Evolutionary conservation across 495 filamentous ascomycete genomes (phyloP).

Genomic region (Tuber brumale): DNA sequence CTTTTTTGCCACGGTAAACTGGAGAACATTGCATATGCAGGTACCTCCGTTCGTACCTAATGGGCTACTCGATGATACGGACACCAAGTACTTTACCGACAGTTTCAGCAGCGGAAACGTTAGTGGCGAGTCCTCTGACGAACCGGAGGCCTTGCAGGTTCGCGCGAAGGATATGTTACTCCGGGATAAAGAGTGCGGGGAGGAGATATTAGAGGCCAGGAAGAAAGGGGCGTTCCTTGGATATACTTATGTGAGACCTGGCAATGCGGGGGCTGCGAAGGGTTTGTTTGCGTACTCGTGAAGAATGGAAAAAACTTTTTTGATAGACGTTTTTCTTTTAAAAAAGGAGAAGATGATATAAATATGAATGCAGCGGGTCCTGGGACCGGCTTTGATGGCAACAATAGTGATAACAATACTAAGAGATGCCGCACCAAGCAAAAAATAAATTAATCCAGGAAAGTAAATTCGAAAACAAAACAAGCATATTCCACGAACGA

Average conservation of each 20-base stretch:
- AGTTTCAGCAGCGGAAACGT: slow-evolving; percentile 42
- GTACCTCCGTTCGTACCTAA: slow-evolving; percentile 70
- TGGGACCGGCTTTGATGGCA: neutral
- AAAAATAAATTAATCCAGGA: neutral
- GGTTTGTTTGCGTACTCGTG: neutral
- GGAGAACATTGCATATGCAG: slow-evolving; percentile 61
- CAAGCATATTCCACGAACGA: neutral
- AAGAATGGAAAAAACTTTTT: neutral
- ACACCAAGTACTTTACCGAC: slow-evolving; percentile 87
- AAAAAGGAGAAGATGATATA: neutral
- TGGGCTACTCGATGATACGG: slow-evolving; percentile 59
- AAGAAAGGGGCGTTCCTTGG: slow-evolving; percentile 77
- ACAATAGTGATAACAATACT: neutral
- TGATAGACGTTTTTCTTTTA: neutral
- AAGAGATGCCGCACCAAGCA: neutral
- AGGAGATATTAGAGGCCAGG: slow-evolving; percentile 65
- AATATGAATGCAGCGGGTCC: neutral
- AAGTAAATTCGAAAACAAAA: neutral
- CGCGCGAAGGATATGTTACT: slow-evolving; percentile 73
- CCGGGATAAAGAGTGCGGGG: slow-evolving; percentile 58
- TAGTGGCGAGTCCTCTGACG: slow-evolving; percentile 37
- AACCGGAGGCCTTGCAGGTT: slow-evolving; percentile 56
- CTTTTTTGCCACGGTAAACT: slow-evolving; percentile 63
- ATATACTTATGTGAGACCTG: slow-evolving; percentile 73
- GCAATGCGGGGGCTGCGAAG: slow-evolving; percentile 31